Percentiles rank a stretch among this genome's conserved stretches.
phyloP scores from a whole-genome alignment of 225 moss, liverwort and hornwort genomes.

The Sphagnum tenellum region DNA sequence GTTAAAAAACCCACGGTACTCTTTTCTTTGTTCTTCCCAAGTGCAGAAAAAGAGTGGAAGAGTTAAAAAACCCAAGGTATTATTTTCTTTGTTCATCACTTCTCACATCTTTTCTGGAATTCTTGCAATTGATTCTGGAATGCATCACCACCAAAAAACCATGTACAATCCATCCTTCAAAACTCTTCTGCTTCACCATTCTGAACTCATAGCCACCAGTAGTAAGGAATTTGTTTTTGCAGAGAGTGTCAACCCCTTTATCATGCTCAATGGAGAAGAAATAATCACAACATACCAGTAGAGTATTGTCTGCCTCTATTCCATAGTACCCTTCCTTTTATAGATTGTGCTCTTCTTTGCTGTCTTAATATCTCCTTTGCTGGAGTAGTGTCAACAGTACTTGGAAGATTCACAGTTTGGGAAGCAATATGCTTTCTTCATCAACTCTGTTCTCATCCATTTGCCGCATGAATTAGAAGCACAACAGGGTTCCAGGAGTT shows the following conservation, averaged over 20 bases:
- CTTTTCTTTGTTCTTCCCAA: slow-evolving; percentile 32
- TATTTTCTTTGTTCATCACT: slow-evolving; percentile 62
- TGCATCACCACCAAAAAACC: background rate
- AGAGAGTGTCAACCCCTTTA: too few species aligned
- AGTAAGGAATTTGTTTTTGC: too few species aligned
- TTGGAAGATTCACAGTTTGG: too few species aligned
- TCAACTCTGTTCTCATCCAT: background rate
- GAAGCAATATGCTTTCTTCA: slow-evolving; percentile 5
- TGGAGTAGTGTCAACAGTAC: slow-evolving; percentile 3
- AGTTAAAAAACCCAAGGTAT: slow-evolving; percentile 17
- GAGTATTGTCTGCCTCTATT: slow-evolving; percentile 72
- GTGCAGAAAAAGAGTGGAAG: background rate
- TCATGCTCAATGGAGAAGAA: too few species aligned
- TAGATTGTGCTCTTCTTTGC: slow-evolving; percentile 56
- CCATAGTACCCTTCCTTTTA: slow-evolving; percentile 88
- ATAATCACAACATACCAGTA: slow-evolving; percentile 29
- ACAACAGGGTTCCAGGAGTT: slow-evolving; percentile 11
- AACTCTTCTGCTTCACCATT: too few species aligned
- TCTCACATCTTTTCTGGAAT: slow-evolving; percentile 61
- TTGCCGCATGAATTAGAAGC: slow-evolving; percentile 9
- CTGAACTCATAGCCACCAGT: too few species aligned
- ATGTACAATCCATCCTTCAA: too few species aligned
- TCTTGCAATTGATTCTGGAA: slow-evolving; percentile 74
- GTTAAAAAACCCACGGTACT: slow-evolving; percentile 22
- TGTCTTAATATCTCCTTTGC: slow-evolving; percentile 54